Percentiles rank a stretch among this genome's conserved stretches.
Evolutionary conservation across 23 red algal species (phyloP).

Genomic region (Cyanidioschyzon merolae): DNA sequence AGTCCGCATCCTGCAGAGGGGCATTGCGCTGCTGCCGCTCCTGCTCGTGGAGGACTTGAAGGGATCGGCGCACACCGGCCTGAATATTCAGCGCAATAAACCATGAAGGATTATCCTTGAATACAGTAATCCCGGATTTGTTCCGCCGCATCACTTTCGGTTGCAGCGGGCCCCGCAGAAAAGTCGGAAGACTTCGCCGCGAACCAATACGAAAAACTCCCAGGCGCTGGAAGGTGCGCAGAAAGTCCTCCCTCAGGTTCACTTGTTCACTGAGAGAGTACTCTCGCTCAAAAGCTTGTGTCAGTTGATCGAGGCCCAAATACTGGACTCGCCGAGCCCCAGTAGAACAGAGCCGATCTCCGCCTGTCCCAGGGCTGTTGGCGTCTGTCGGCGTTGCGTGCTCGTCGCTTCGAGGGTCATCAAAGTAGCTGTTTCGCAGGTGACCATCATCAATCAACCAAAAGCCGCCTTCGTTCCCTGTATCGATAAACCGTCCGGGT

Average conservation of each 20-base stretch:
- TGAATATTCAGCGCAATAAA: slow-evolving; percentile 18
- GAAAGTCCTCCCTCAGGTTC: slow-evolving; percentile 13
- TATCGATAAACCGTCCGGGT: not conserved
- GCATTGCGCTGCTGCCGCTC: not conserved
- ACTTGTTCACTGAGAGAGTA: not conserved
- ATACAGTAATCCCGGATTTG: not conserved
- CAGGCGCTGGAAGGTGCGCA: slow-evolving; percentile 1
- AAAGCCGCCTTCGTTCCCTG: not conserved
- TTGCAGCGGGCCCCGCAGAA: not conserved
- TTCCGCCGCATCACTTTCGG: not conserved
- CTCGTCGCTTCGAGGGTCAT: not conserved
- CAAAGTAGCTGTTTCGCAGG: not conserved
- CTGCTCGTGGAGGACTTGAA: not conserved
- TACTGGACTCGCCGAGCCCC: not conserved
- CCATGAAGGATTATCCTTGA: slow-evolving; percentile 16
- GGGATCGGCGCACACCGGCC: not conserved
- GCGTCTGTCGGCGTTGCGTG: not conserved
- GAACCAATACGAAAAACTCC: not conserved
- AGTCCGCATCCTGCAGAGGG: not conserved
- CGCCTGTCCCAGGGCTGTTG: not conserved
- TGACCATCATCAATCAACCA: not conserved
- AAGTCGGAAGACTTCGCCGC: not conserved
- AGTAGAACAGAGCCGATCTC: not conserved
- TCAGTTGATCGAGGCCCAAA: not conserved
- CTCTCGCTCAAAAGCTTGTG: not conserved